phyloP scores from a whole-genome alignment of 257 asterid species.

The Buddleja alternifolia region DNA sequence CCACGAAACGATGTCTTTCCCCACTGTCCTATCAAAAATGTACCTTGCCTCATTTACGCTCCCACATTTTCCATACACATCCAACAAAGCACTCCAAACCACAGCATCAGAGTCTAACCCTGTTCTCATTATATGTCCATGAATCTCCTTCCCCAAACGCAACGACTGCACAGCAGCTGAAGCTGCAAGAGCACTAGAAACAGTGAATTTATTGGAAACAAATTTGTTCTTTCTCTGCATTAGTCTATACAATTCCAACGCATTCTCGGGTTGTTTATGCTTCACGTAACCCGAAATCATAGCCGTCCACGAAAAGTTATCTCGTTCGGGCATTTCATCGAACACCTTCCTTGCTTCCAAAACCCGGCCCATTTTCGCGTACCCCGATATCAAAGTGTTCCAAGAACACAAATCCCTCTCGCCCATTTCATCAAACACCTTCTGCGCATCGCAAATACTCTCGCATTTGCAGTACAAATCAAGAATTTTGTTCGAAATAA shows the following conservation, averaged over 20 bases:
- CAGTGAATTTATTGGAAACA: conserved; percentile 53
- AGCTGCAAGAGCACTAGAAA: conserved; percentile 76
- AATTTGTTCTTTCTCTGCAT: conserved; percentile 52
- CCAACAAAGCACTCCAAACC: conserved; percentile 73
- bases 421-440: conserved; percentile 62
- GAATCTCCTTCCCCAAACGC: conserved; percentile 71
- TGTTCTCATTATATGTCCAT: conserved; percentile 57
- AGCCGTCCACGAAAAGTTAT: conserved; percentile 80
- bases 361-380: conserved; percentile 49
- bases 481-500: conserved; percentile 63
- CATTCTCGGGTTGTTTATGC: conserved; percentile 53
- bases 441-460: conserved; percentile 50
- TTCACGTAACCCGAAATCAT: conserved; percentile 77
- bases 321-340: conserved; percentile 70
- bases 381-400: conserved; percentile 78
- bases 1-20: conserved; percentile 73
- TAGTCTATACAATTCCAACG: conserved; percentile 58
- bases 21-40: conserved; percentile 62
- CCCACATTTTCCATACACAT: conserved; percentile 82
- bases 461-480: conserved; percentile 69
- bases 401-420: conserved; percentile 69
- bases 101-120: conserved; percentile 73
- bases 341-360: conserved; percentile 62
- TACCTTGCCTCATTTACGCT: conserved; percentile 65
- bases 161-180: conserved; percentile 67